Base-by-base conservation (phyloP, 1,284 basidiomycete genomes). In the Trichosporon ovoides region DNA sequence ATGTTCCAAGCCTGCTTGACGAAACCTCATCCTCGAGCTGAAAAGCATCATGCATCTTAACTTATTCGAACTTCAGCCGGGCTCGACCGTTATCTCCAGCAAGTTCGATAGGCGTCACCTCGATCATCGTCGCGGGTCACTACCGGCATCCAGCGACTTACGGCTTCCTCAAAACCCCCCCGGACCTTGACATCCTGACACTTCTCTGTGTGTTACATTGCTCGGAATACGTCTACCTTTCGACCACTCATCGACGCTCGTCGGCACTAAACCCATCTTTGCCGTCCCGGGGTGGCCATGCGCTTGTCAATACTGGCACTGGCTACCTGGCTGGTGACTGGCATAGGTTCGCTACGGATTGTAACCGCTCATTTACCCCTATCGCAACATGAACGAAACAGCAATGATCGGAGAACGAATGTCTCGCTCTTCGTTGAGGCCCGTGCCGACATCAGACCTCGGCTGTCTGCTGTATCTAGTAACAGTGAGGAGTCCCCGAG, bases 271-370 rank as follows among this genome's bases (percentile, higher is more conserved):
- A 16, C 10, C 20, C n/a, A 16, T 22, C 22, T 28, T 22, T 36
- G 35, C 51, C 35, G 52, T 48, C 43, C 43, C 43, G 43, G 43
- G 43, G 43, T 48, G 28, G 43, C 43, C 35, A 58, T 58, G 57
- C 57, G 57, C 36, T 38, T 58, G 52, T 34, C 57, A 36, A 49
- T 38, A 35, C 36, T 53, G 46, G 57, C 46, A n/a, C 22, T 53
- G 20, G 52, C 48, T 35, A 18, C 35, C 49, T 36, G 31, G 10
- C 24, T 53, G 36, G 46, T 54, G 24, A 38, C 34, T 31, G 31
- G 37, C 36, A 46, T 50, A 36, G 36, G 55, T n/a, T 40, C 33
- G 22, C 20, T 37, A 20, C 35, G 19, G 2, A 20, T 18, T 7
- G 12, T 20, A 5, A 2, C 13, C 33, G 19, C 18, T 18, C 20